Evolutionary conservation across 208 protist genomes (phyloP).

Genomic region (Strigomonas culicis): DNA sequence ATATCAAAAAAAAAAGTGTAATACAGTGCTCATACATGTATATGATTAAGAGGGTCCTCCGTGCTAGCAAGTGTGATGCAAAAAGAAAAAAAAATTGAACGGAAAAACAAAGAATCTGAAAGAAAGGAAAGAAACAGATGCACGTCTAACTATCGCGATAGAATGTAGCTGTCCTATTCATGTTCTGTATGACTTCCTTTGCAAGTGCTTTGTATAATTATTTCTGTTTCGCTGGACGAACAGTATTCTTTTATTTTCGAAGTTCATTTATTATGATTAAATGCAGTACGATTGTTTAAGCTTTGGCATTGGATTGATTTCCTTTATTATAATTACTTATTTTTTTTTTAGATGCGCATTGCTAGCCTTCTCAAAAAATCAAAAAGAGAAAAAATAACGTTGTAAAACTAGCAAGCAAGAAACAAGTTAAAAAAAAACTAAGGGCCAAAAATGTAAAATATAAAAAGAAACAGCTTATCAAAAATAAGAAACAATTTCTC

Average conservation of each 20-base stretch:
- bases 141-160: no score
- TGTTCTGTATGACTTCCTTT: neutral
- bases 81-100: slow-evolving; percentile 11
- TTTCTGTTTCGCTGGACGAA: no score
- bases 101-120: slow-evolving; percentile 6
- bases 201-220: neutral
- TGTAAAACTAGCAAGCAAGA: neutral
- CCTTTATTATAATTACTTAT: neutral
- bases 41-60: neutral
- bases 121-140: neutral
- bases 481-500: neutral
- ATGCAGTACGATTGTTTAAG: no score
- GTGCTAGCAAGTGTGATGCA: neutral
- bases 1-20: neutral
- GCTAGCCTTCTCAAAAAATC: neutral
- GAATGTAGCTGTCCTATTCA: no score
- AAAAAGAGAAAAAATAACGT: neutral
- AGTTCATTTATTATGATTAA: slow-evolving; percentile 5
- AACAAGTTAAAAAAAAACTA: neutral
- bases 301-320: no score
- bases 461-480: neutral
- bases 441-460: neutral
- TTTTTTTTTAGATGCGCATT: neutral
- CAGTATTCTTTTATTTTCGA: neutral
- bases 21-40: neutral